Evolutionary conservation across 768 basidiomycete genomes (phyloP).

Genomic region (Neoboletus subvelutipes): DNA sequence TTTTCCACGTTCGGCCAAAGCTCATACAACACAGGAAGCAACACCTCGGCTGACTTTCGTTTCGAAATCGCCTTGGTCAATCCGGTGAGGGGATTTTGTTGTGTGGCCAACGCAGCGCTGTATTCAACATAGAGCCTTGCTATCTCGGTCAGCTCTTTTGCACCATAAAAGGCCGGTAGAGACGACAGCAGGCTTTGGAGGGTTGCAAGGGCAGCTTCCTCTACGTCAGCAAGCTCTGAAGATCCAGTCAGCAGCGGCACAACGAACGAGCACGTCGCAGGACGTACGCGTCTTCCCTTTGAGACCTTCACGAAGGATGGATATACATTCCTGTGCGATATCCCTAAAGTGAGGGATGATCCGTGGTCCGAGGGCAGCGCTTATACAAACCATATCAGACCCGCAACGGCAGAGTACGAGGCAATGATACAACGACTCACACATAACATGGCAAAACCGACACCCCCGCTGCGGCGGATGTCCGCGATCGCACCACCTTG

Average conservation of each 20-base stretch:
- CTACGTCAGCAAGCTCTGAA: slow-evolving; percentile 34
- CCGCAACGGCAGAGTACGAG: neutral
- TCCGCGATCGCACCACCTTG: slow-evolving; percentile 42
- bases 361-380: slow-evolving; percentile 78
- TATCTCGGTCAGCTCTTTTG: slow-evolving; percentile 54
- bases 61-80: slow-evolving; percentile 70
- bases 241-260: neutral
- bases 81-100: slow-evolving; percentile 32
- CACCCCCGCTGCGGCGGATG: slow-evolving; percentile 44
- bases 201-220: slow-evolving; percentile 41
- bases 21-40: slow-evolving; percentile 64
- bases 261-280: neutral
- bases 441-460: slow-evolving; percentile 57
- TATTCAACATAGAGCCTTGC: slow-evolving; percentile 57
- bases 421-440: slow-evolving; percentile 39
- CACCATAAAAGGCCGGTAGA: slow-evolving; percentile 83
- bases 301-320: slow-evolving; percentile 44
- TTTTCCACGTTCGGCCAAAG: slow-evolving; percentile 49
- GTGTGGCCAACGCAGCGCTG: slow-evolving; percentile 9
- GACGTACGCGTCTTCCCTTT: slow-evolving; percentile 35
- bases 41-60: slow-evolving; percentile 60
- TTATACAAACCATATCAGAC: slow-evolving; percentile 32
- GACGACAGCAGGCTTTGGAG: slow-evolving; percentile 69
- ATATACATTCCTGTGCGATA: slow-evolving; percentile 59
- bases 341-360: slow-evolving; percentile 82